Base-by-base conservation (phyloP, 2,329 filamentous ascomycete genomes). In the Biscogniauxia marginata region DNA sequence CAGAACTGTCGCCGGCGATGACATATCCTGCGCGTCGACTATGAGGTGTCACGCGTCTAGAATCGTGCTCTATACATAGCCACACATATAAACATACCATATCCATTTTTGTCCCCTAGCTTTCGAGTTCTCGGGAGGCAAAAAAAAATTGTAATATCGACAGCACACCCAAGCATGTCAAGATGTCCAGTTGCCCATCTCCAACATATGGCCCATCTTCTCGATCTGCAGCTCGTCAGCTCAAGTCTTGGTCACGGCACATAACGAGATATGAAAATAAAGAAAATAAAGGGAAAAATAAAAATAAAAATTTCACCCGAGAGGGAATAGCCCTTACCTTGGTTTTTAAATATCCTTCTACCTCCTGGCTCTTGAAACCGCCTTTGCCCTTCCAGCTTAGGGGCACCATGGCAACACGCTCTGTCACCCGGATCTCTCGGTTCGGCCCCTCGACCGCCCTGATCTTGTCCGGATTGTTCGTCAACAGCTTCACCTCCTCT, bases 401-500 rank as follows among this genome's bases (percentile, higher is more conserved):
- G 3, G 95, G 95, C 56, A 99, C 87, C 95, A 99, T 99, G 1
- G 93, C 88, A 11, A 99, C 93, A 47, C 95, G 79, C 74, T 98
- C 93, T 63, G 83, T 90, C 2, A 99, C 95, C 7, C 89, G 82
- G 11, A 99, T 82, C 75, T 99, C 93, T 9, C 92, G 79, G 63
- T 90, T 90, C 0, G 93, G 93, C 0, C 95, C 95, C 72, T 99
- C 95, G 0, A 99, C 90, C 0, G 95, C 95, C 16, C 91, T 81
- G 45, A 99, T 90, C 78, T 99, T 99, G 66, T 99, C 95, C 0
- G 95, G 95, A 67, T 99, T 99, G 72, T 99, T 99, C 8, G 95
- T 99, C 65, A 99, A 76, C 50, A 99, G 76, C 34, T 90, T 81
- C 52, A 98, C 87, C 23, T 93, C 89, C 11, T 77, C 73, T 64